Base-by-base conservation (phyloP, 2,329 filamentous ascomycete species). In the Neofusicoccum kwambonambiense region DNA sequence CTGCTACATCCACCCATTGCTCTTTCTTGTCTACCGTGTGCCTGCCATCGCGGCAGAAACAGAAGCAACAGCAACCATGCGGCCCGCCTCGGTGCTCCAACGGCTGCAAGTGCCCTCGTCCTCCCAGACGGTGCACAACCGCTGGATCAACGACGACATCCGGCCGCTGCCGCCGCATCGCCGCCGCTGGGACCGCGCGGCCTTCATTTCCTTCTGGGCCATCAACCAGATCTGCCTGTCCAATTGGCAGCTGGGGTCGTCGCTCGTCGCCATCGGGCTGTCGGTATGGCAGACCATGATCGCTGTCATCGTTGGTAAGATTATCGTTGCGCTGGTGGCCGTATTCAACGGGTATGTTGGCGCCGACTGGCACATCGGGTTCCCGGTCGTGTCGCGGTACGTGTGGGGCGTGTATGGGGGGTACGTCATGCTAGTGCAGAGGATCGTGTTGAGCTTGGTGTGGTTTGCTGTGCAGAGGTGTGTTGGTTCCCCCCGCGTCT, bases 351-450 rank as follows among this genome's bases (percentile, higher is more conserved):
- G 77, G 50, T 73, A 70, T 31, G 74, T 77, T 17, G 78, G 77
- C 27, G 78, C 77, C 9, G 70, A 75, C 57, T 80, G 77, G 69
- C 79, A 81, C 65, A 78, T 82, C 27, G 78, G 77, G 7, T 82
- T 80, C 50, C 76, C 80, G 0, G 78, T 83, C 13, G 71, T 76
- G 9, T 73, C 73, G 13, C 71, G 80, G 7, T 74, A 75, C 31
- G 72, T 78, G 35, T 81, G 78, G 76, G 80, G 80, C 15, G 72
- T 80, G 66, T 77, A 74, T 31, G 80, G 80, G 1, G 71, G 75
- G 11, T 78, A 78, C 67, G 68, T 81, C 39, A 72, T 75, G 17
- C 72, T 82, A 54, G 66, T 79, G 17, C 74, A 79, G 42, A 71
- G 79, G 5, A 79, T 80, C 67, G 67, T 80, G 31, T 74, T 80